These are phyloP conservation scores for Boletellus deceptivus DNA, from an alignment of 1,284 basidiomycete species.

Conservation along the genomic window DNA sequence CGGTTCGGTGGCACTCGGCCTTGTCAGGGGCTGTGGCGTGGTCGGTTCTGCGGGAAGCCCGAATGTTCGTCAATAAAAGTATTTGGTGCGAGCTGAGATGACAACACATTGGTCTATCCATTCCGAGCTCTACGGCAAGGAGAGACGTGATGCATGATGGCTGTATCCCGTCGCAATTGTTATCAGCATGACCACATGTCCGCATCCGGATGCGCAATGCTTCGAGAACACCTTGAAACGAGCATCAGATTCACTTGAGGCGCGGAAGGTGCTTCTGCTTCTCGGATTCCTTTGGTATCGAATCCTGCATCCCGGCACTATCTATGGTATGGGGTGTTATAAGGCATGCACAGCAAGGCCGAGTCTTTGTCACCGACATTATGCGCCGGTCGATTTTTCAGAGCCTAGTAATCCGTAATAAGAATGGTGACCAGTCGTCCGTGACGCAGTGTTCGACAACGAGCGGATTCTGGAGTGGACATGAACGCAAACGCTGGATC, in stretches of 20 bases:
- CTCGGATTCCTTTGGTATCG: neutral
- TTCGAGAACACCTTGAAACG: neutral
- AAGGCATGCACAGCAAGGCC: neutral
- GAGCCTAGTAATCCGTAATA: too few species aligned
- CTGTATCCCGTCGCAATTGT: neutral
- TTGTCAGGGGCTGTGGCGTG: neutral
- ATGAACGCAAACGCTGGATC: too few species aligned
- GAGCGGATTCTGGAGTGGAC: too few species aligned
- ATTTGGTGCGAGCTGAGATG: too few species aligned
- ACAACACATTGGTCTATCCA: too few species aligned
- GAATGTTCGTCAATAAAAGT: neutral
- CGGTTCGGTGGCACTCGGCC: too few species aligned
- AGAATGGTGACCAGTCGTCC: too few species aligned
- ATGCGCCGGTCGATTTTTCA: neutral
- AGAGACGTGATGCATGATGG: neutral
- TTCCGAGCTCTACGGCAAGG: too few species aligned
- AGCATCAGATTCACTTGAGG: neutral
- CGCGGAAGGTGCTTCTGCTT: neutral
- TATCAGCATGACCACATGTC: neutral
- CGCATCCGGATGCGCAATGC: too few species aligned
- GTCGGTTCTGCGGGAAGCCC: neutral
- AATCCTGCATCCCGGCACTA: neutral
- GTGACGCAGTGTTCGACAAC: too few species aligned
- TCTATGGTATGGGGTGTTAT: neutral
- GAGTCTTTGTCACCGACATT: neutral